A percentile compares a stretch with the other conserved stretches of the same genome.
These are phyloP conservation scores for Wallemia hederae DNA, from an alignment of 1,284 basidiomycete genomes.

Conservation along the genomic window DNA sequence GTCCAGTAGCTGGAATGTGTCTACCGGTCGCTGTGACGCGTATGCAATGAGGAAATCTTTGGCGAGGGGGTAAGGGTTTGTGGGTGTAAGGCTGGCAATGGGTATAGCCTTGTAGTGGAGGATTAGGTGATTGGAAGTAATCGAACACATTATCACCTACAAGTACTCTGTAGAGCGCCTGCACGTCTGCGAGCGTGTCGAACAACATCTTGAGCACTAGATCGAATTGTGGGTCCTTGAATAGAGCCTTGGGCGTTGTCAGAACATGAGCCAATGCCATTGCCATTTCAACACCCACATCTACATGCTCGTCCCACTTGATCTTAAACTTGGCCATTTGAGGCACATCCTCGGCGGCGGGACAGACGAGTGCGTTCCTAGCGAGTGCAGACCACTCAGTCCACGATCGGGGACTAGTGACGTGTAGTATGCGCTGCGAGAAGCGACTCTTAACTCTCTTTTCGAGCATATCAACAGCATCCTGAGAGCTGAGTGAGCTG, in stretches of 20 bases:
- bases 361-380: constrained; percentile 19
- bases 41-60: constrained; percentile 7
- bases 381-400: constrained; percentile 26
- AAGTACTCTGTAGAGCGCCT: constrained; percentile 32
- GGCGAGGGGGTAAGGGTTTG: constrained; percentile 9
- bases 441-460: constrained; percentile 88
- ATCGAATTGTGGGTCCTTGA: constrained; percentile 1
- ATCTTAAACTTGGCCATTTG: constrained; percentile 19
- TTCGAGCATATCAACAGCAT: constrained; percentile 64
- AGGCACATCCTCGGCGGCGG: constrained; percentile 13
- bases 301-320: constrained; percentile 30
- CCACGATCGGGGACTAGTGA: constrained; percentile 27
- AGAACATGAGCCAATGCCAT: background rate
- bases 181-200: constrained; percentile 15
- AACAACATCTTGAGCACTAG: constrained; percentile 2
- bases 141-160: constrained; percentile 19
- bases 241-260: background rate
- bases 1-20: constrained; percentile 24
- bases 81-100: constrained; percentile 9
- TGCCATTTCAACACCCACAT: constrained; percentile 17
- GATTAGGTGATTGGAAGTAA: constrained; percentile 1
- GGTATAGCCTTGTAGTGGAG: constrained; percentile 9
- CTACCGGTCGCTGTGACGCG: constrained; percentile 18
- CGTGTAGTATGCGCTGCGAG: constrained; percentile 58
- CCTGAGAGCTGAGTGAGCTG: constrained; percentile 16